These are phyloP conservation scores for Aspergillus affinis DNA, from an alignment of 495 filamentous ascomycete genomes.

Conservation along the genomic window DNA sequence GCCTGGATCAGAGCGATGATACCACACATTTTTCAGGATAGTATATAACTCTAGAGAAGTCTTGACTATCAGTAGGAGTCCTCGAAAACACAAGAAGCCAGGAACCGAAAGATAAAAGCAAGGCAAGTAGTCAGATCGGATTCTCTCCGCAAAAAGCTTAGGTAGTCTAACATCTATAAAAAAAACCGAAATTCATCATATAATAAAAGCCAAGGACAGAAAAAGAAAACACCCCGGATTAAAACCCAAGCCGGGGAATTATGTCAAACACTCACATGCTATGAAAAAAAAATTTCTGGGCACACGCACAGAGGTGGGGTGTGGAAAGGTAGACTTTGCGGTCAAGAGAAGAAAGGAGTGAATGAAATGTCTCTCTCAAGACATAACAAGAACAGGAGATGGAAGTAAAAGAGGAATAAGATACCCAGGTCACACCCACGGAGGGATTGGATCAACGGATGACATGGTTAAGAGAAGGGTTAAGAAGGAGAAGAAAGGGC, in stretches of 20 bases:
- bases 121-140: conserved; percentile 37
- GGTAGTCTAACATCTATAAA: conserved; percentile 55
- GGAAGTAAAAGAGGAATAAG: conserved; percentile 5
- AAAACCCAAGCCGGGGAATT: background rate
- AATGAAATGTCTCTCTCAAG: conserved; percentile 14
- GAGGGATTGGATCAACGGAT: conserved; percentile 22
- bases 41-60: conserved; percentile 18
- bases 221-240: background rate
- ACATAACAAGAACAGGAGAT: conserved; percentile 21
- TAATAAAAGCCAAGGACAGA: conserved; percentile 12
- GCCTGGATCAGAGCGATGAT: conserved; percentile 81
- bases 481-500: conserved; percentile 19
- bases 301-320: conserved; percentile 22
- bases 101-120: conserved; percentile 15
- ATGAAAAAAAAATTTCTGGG: conserved; percentile 9
- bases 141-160: conserved; percentile 47
- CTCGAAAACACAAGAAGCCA: conserved; percentile 1
- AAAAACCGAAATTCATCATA: conserved; percentile 49
- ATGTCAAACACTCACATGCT: conserved; percentile 14
- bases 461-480: conserved; percentile 29
- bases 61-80: conserved; percentile 13
- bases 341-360: conserved; percentile 14
- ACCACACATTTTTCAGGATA: conserved; percentile 68
- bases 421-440: conserved; percentile 25
- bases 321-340: conserved; percentile 9